Base-by-base conservation (phyloP, 148 eudicot species). In the Vaccinium corymbosum region DNA sequence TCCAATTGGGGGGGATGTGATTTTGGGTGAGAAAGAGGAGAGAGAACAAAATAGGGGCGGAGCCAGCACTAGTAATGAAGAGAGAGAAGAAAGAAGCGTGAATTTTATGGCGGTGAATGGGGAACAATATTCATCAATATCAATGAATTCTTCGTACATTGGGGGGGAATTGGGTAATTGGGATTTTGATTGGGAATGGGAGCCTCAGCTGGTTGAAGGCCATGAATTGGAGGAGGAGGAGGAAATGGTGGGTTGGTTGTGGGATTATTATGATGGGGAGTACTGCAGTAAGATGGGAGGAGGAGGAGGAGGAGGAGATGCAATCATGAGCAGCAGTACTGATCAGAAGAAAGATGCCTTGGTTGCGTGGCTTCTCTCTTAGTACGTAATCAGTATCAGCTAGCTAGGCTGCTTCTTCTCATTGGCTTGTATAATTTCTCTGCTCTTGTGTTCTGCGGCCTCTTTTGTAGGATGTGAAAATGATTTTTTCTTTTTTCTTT, bases 331-430 rank as follows among this genome's bases (percentile, higher is more conserved):
- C 38, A 35, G 38, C 38, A 35, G 72, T 64, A 25, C 22, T 48
- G 89, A 92, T 51, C 88, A 91, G 74, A 82, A 89, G 83, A 93
- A 92, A 70, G 88, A 89, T 80, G 95, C 91, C 16, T 83, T 94
- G 87, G 83, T 90, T 49, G 92, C 90, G 11, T 91, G 93, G 93
- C 92, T 91, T 81, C 87, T 92, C 1, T 93, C 95, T 25, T 66
- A 59, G 56, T 2, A 11, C 1, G 56, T 55, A 62, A 64, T 64
- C 22, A 7, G 22, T 32, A 32, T 0, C 1, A 1, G 1, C 1
- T 1, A 32, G 35, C 0, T 32, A 32, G 35, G 35, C 35, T 32
- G 1, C 35, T 32, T 32, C 35, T 32, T 32, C 35, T 32, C 38
- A 35, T 35, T 35, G 38, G 38, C 38, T 32, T 32, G 35, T 32